A percentile compares a stretch with the other conserved stretches of the same genome.
phyloP scores from a whole-genome alignment of 345 rosid genomes.

The Salix arbutifolia region DNA sequence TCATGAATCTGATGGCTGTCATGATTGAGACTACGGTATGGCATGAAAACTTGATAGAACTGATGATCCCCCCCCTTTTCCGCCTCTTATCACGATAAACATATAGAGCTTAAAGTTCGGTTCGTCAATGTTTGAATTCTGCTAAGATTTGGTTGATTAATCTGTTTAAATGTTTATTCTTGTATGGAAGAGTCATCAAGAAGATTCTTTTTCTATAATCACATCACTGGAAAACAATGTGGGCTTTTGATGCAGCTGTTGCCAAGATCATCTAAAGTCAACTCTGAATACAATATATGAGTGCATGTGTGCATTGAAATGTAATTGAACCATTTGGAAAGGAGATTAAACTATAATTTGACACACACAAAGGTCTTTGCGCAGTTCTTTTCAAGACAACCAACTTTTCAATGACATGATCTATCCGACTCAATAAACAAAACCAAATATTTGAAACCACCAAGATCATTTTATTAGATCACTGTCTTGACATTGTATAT shows the following conservation, averaged over 20 bases:
- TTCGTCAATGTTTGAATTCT: not conserved
- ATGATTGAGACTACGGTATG: slow-evolving; percentile 91
- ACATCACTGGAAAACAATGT: not conserved
- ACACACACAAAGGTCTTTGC: too few relatives aligned
- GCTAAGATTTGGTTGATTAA: not conserved
- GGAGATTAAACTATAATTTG: too few relatives aligned
- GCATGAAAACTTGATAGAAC: not conserved
- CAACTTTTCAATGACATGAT: too few relatives aligned
- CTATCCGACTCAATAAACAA: not conserved
- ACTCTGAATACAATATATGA: not conserved
- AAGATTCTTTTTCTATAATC: not conserved
- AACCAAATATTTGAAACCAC: not conserved
- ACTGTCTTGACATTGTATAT: not conserved
- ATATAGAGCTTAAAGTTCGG: not conserved
- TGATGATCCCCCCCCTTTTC: not conserved
- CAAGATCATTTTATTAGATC: not conserved
- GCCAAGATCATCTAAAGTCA: not conserved
- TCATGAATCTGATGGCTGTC: slow-evolving; percentile 77
- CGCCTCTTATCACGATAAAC: not conserved
- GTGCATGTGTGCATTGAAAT: not conserved
- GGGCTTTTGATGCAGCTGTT: not conserved
- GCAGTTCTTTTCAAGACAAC: too few relatives aligned
- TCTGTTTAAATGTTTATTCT: not conserved
- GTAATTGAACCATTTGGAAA: too few relatives aligned
- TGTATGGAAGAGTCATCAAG: not conserved